Conservation (phyloP, 805 yeast genomes). For the Ogataea pignaliae region DNA sequence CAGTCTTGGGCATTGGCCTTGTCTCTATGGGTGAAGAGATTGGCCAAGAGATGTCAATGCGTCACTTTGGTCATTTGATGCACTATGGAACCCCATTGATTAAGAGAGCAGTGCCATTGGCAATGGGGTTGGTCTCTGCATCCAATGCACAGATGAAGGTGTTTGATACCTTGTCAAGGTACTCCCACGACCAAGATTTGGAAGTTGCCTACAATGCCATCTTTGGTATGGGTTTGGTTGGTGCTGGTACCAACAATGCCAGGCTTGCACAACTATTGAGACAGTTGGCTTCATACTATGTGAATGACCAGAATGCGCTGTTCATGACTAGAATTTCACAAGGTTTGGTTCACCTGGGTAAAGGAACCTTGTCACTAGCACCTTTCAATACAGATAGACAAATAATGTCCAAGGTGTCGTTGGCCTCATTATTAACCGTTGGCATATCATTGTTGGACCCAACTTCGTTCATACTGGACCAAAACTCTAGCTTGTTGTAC, state of each 20-base stretch:
- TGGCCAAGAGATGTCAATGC: conserved; percentile 95
- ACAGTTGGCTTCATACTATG: conserved; percentile 90
- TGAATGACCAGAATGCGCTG: conserved; percentile 82
- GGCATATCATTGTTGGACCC: conserved; percentile 85
- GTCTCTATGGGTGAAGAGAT: conserved; percentile 97
- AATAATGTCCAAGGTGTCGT: conserved; percentile 79
- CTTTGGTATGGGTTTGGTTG: conserved; percentile 95
- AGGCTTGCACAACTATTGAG: conserved; percentile 93
- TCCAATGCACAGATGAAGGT: conserved; percentile 97
- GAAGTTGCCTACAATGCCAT: conserved; percentile 94
- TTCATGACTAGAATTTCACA: conserved; percentile 94
- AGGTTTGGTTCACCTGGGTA: conserved; percentile 92
- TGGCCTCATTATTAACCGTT: conserved; percentile 85
- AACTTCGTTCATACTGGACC: conserved; percentile 68
- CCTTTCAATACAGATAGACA: conserved; percentile 89
- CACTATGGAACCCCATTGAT: conserved; percentile 93
- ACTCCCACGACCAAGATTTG: conserved; percentile 91
- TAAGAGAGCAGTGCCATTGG: conserved; percentile 92
- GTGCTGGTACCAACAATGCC: conserved; percentile 98
- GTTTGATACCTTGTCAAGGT: conserved; percentile 91
- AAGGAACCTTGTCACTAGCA: conserved; percentile 86
- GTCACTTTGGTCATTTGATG: conserved; percentile 96
- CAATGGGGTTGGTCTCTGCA: conserved; percentile 93
- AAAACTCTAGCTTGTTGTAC: conserved; percentile 74
- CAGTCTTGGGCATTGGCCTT: conserved; percentile 90